Percentiles rank a stretch among this genome's conserved stretches.
These are phyloP conservation scores for Cyclanthera cordifolia DNA, from an alignment of 306 rosid species.

Conservation along the genomic window DNA sequence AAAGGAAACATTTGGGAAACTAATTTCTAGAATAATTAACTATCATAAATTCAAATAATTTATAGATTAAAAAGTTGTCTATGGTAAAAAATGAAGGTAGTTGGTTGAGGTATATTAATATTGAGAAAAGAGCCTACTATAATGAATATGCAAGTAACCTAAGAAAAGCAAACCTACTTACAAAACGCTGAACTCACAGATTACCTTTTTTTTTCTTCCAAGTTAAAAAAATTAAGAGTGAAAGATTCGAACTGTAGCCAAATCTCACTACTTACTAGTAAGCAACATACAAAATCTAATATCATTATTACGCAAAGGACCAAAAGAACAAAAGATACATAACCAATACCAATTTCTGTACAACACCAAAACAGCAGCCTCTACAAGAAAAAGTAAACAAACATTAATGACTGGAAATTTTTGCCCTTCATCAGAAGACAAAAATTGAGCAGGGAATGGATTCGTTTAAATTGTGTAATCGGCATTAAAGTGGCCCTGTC, in stretches of 20 bases:
- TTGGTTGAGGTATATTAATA: too few relatives aligned
- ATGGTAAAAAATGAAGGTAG: too few relatives aligned
- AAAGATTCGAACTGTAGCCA: too few relatives aligned
- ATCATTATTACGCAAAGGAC: neutral
- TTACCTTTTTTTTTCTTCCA: too few relatives aligned
- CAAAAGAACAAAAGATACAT: neutral
- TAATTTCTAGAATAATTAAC: too few relatives aligned
- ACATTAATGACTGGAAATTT: neutral
- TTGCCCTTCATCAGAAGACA: neutral
- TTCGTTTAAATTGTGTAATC: neutral
- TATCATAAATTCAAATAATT: too few relatives aligned
- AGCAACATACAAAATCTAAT: neutral
- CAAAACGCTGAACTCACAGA: neutral
- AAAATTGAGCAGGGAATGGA: neutral
- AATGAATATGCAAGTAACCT: too few relatives aligned
- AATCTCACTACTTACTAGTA: neutral
- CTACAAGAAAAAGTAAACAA: neutral
- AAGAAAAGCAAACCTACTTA: neutral
- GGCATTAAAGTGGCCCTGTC: conserved; percentile 24
- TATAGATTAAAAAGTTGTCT: too few relatives aligned
- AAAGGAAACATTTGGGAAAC: too few relatives aligned
- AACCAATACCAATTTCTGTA: neutral
- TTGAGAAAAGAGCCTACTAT: too few relatives aligned
- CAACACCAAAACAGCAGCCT: neutral
- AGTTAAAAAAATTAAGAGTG: too few relatives aligned